Conservation (phyloP, 352 stramenopile species). For the Elongisporangium prolatum region DNA sequence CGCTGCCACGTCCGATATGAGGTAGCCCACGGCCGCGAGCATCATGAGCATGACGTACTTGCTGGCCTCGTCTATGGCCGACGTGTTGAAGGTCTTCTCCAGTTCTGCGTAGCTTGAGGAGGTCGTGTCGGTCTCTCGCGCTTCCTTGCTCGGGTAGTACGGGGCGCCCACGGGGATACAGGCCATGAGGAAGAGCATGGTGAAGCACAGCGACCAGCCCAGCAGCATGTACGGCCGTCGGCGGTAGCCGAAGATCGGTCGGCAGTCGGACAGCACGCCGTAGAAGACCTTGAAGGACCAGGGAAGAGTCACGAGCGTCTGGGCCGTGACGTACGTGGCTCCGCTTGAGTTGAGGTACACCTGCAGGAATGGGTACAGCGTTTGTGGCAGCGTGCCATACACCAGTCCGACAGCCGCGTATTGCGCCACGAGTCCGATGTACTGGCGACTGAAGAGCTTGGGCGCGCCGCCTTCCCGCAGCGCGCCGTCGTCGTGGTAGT, state of each 20-base stretch:
- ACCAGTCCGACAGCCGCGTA: constrained; percentile 38
- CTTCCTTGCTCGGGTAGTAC: constrained; percentile 22
- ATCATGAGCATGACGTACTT: constrained; percentile 59
- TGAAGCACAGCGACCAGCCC: constrained; percentile 32
- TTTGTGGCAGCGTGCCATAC: constrained; percentile 27
- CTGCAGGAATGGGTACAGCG: constrained; percentile 37
- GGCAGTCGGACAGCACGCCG: constrained; percentile 40
- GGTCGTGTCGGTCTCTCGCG: constrained; percentile 6
- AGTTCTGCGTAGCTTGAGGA: constrained; percentile 11
- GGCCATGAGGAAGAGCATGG: constrained; percentile 31
- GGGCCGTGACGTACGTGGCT: constrained; percentile 13
- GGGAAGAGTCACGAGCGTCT: constrained; percentile 20
- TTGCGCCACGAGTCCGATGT: constrained; percentile 29
- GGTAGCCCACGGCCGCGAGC: constrained; percentile 55
- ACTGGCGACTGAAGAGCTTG: constrained; percentile 17
- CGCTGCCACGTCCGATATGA: constrained; percentile 57
- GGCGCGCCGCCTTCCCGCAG: constrained; percentile 20
- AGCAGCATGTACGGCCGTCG: constrained; percentile 47
- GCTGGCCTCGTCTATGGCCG: constrained; percentile 14
- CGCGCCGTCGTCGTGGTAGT: neutral
- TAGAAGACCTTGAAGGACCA: constrained; percentile 56
- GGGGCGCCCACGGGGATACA: constrained; percentile 17
- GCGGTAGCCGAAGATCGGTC: constrained; percentile 42
- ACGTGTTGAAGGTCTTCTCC: constrained; percentile 16
- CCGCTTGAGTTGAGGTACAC: constrained; percentile 32